These are phyloP conservation scores for Camillea tinctor DNA, from an alignment of 2,329 filamentous ascomycete genomes.

Conservation along the genomic window DNA sequence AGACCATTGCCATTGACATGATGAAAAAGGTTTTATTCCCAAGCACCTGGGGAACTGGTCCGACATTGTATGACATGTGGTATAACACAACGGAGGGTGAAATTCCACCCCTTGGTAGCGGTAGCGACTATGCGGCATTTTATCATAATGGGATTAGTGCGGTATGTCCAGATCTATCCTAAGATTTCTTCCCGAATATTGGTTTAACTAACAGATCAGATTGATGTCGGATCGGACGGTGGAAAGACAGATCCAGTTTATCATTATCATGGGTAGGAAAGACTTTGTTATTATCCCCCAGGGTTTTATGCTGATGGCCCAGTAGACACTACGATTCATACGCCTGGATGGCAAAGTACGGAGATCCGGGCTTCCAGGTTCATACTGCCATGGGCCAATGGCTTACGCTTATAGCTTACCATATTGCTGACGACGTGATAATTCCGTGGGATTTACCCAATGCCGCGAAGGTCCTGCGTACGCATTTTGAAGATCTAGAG, in stretches of 20 bases:
- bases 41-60: slow-evolving; percentile 4
- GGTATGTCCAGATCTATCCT: neutral
- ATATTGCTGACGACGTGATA: slow-evolving; percentile 6
- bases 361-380: slow-evolving; percentile 48
- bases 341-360: slow-evolving; percentile 51
- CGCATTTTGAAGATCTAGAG: slow-evolving; percentile 2
- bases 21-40: slow-evolving; percentile 11
- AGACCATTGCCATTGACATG: slow-evolving; percentile 9
- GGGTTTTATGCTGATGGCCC: neutral
- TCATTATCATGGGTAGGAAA: slow-evolving; percentile 7
- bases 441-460: slow-evolving; percentile 8
- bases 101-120: slow-evolving; percentile 7
- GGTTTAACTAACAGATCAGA: neutral
- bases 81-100: slow-evolving; percentile 9
- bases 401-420: slow-evolving; percentile 8
- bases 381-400: slow-evolving; percentile 48
- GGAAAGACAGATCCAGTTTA: slow-evolving; percentile 7
- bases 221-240: slow-evolving; percentile 6
- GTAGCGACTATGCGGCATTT: slow-evolving; percentile 10
- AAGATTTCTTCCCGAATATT: neutral
- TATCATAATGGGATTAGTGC: slow-evolving; percentile 8
- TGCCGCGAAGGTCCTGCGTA: slow-evolving; percentile 1
- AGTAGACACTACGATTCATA: slow-evolving; percentile 27
- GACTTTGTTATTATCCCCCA: neutral
- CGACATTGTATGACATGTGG: slow-evolving; percentile 10